Base-by-base conservation (phyloP, 371 early-diverging fungal genomes). In the Mucor mucedo region DNA sequence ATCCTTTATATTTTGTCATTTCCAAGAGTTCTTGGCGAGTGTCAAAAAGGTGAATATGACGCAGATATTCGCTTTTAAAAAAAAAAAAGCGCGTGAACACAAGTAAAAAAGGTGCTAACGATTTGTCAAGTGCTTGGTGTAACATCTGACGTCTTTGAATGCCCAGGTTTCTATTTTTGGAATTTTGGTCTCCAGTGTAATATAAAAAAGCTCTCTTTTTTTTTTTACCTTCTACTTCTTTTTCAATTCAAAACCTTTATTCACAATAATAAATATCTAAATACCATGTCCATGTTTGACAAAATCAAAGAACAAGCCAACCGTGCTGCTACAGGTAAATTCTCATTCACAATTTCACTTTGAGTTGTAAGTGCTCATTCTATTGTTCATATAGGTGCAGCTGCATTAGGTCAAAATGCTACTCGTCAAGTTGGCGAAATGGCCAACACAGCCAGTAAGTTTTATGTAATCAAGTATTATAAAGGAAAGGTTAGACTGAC, bases 321-420 rank as follows among this genome's bases (percentile, higher is more conserved):
- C 13, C 58, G 60, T 10, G 71, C 71, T 27, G 75, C 75, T 32
- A 30, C 58, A 54, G 58, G 70, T 70, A 65, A 50, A 29, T 30
- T 14, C 4, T 13, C 9, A 28, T 30, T 21, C 27, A 21, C 4
- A 8, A 14, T 27, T 1, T 5, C 2, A 39, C n/a, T 39, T 52
- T 52, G 13, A 29, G 33, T 0, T 38, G 39, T 32, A 7, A 21
- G 21, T 32, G 2, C 16, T 55, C 5, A 41, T 5, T 54, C 29
- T 29, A 16, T 4, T 48, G 21, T 16, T 21, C n/a, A 38, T 38
- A 29, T 41, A 68, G 73, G 47, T 54, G 76, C 73, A 2, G 14
- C 70, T 3, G 45, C 66, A n/a, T 63, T 75, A 14, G 75, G 76
- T 28, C 75, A 74, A 60, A 60, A 71, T 50, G 77, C 82, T 6